A percentile compares a stretch with the other conserved stretches of the same genome.
Conservation (phyloP, 2,329 filamentous ascomycete genomes). For the Beauveria sp. region DNA sequence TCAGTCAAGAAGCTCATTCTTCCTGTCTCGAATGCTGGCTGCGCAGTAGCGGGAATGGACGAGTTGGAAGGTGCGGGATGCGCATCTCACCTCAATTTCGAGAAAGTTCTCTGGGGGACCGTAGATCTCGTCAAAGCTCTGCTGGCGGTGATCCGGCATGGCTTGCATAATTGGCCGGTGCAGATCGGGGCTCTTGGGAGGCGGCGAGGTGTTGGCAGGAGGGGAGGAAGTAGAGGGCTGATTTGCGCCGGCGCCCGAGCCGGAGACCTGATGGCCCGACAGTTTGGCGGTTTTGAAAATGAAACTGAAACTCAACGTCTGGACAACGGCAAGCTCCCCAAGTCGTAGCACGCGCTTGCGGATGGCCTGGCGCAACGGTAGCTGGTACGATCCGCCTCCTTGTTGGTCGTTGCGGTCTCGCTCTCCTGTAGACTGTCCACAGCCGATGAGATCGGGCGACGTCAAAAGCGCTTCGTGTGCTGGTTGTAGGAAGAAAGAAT, state of each 20-base stretch:
- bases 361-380: not conserved
- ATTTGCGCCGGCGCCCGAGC: slow-evolving; percentile 24
- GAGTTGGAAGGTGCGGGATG: not conserved
- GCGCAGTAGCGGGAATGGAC: no score
- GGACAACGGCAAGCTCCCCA: not conserved
- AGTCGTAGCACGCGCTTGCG: not conserved
- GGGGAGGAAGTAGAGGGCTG: slow-evolving; percentile 11
- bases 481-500: not conserved
- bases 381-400: not conserved
- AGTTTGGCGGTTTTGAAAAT: slow-evolving; percentile 28
- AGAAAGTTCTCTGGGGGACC: slow-evolving; percentile 97
- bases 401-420: not conserved
- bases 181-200: slow-evolving; percentile 23
- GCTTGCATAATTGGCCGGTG: slow-evolving; percentile 54
- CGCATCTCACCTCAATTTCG: slow-evolving; percentile 74
- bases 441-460: not conserved
- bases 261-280: slow-evolving; percentile 31
- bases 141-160: slow-evolving; percentile 69
- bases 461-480: not conserved
- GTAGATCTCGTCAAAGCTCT: slow-evolving; percentile 98
- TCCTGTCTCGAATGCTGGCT: no score
- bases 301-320: not conserved
- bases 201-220: not conserved
- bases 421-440: no score
- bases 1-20: not conserved